Evolutionary conservation across 164 flowering plant genomes (phyloP), one percentile per base, ranked within the genome.

Genomic region (Piper longum): DNA sequence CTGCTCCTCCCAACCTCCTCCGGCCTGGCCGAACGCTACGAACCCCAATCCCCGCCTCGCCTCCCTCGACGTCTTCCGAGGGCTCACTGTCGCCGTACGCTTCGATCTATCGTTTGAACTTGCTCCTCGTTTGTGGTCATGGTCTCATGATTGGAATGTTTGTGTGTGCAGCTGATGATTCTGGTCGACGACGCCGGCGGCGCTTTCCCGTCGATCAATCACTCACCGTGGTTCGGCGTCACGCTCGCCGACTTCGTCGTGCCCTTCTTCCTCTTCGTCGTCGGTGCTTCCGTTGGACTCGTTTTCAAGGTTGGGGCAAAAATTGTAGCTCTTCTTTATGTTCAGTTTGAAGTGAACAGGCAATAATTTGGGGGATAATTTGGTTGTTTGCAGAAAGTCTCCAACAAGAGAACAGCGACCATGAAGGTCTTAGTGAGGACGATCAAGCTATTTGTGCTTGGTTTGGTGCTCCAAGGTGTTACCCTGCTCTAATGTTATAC

Each of bases 101-200:
- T 43, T 26, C 36, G 48, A 9, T 48, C 14, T 48, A 48, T 48
- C 14, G 14, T 1, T n/a, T n/a, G n/a, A n/a, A 12, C 14, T 48
- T 12, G 8, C 14, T 48, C 7, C 16, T 56, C 4, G 3, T 26
- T 17, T 62, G 36, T 5, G 18, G 57, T 40, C 43, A 9, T 43
- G 16, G 18, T 60, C 54, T 55, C 56, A 42, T 60, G 18, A 44
- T 40, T 55, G 36, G 13, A n/a, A 42, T 13, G 36, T n/a, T 61
- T 56, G 52, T 45, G 14, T 43, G 12, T 13, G 56, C 77, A 85
- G 96, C 72, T 88, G 43, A 88, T 88, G 91, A 88, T 88, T 43
- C 70, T 88, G 62, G 91, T 84, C 61, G 96, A 88, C 72, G 86
- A 88, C 73, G 91, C 89, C 54, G 96, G 96, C 66, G 84, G 85